Base-by-base conservation (phyloP, 192 early-diverging fungal genomes). In the Kappamyces sp. region DNA sequence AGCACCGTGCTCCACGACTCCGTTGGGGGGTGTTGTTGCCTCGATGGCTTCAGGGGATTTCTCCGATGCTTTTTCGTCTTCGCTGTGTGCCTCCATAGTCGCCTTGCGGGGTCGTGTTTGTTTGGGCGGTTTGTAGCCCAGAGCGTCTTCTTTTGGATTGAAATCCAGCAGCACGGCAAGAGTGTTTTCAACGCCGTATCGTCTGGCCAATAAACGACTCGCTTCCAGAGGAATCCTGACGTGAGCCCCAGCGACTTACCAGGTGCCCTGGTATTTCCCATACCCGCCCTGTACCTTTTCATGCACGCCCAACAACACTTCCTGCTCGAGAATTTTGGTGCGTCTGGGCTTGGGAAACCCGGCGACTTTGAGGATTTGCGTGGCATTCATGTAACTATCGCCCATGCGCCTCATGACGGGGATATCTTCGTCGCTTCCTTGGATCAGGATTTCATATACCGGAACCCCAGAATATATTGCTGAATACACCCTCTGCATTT, bases 251-350 rank as follows among this genome's bases (percentile, higher is more conserved):
- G n/a, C n/a, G n/a, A 61, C 69, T 39, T 32, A 72, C 74, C 74
- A 76, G 30, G 74, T 76, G 6, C 74, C 74, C 58, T 76, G 74
- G 49, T 68, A 75, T 42, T 74, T 76, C 8, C 74, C 93, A 63
- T 97, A 97, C 12, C 94, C 94, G 12, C 93, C 94, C 63, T 97
- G 94, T 12, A 97, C 86, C 64, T 97, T 97, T 57, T 97, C 91
- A 66, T 95, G 93, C 40, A 73, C 71, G 29, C 91, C 92, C 1
- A 74, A 80, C 49, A 89, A 80, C 1, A 97, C 82, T 67, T 95
- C 93, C 53, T 83, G 69, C 70, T 97, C 94, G 43, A 97, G 73
- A 55, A 94, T 94, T 57, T 91, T 86, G 38, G 93, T 93, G 50
- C 94, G 77, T 60, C 84, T 84, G 3, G 87, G 82, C 70, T 98